phyloP scores from a whole-genome alignment of 257 asterid genomes.

The Verbena officinalis region DNA sequence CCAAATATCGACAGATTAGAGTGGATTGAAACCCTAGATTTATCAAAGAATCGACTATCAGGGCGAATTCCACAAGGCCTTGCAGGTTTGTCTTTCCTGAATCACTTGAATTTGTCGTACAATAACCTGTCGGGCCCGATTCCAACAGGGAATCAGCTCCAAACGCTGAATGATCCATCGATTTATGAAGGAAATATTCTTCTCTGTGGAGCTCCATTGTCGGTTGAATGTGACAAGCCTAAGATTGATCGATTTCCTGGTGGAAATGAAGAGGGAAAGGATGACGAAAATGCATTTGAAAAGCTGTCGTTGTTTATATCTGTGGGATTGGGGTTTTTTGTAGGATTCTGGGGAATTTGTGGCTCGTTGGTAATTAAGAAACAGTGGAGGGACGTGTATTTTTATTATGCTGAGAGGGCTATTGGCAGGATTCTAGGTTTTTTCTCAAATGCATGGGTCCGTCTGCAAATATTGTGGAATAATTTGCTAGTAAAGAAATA shows the following conservation, averaged over 20 bases:
- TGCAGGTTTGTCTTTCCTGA: conserved; percentile 34
- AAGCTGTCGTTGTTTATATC: conserved; percentile 31
- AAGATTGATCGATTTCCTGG: conserved; percentile 18
- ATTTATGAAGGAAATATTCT: conserved; percentile 34
- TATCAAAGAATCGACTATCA: conserved; percentile 34
- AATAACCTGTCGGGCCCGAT: conserved; percentile 43
- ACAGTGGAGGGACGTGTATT: conserved; percentile 38
- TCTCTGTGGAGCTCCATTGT: conserved; percentile 37
- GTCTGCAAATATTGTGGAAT: not conserved
- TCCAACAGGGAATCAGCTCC: conserved; percentile 40
- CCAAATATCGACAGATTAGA: conserved; percentile 23
- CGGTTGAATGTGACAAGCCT: conserved; percentile 9
- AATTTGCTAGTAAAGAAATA: too few relatives aligned
- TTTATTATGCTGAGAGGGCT: not conserved
- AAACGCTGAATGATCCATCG: conserved; percentile 36
- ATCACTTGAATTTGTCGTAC: conserved; percentile 39
- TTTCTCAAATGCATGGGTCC: not conserved
- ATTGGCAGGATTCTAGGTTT: not conserved
- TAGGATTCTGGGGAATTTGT: conserved; percentile 38
- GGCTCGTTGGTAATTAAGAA: conserved; percentile 36
- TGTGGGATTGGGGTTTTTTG: conserved; percentile 31
- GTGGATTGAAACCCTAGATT: conserved; percentile 37
- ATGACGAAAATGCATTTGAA: conserved; percentile 24
- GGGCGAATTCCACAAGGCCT: conserved; percentile 39
- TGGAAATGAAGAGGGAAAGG: not conserved